Evolutionary conservation across 495 filamentous ascomycete genomes (phyloP), one percentile per base, ranked within the genome.

Genomic region (Penicillium desertorum): DNA sequence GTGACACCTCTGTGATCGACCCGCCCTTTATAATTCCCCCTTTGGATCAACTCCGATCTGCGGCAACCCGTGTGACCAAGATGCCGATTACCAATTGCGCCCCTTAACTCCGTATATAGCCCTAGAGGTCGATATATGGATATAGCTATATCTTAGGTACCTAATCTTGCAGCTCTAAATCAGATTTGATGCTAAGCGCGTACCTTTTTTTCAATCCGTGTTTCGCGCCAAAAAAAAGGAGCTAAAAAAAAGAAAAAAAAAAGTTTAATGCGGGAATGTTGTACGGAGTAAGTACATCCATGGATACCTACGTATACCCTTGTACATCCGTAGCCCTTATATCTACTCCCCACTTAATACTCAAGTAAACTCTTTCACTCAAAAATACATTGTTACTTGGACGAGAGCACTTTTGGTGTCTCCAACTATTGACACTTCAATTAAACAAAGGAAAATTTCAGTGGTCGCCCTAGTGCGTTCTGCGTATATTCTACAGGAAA

Each of bases 401-500:
- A 50, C 30, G 32, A 27, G 14, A 37, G n/a, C n/a, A 37, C 45
- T 54, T 11, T 22, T 3, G 16, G 43, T 32, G 16, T 44, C 51
- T 49, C 44, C 17, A 44, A 36, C 27, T 39, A 55, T 46, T 14
- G 29, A 53, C 48, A 54, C 46, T 52, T 46, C 44, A 59, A 65
- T 52, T 58, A 16, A 51, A 59, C 56, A 65, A 65, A 63, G 58
- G 56, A 64, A 66, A 69, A 48, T 61, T 67, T 65, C 59, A 56
- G 56, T 52, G 56, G 41, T 42, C 56, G 64, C 64, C 62, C 62
- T 61, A 56, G 60, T 65, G 64, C 56, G 61, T 67, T 65, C 66
- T 67, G 62, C 60, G 64, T 62, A 67, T 69, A 69, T 65, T 69
- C 62, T 69, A 69, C 66, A 71, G 61, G 63, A 69, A 71, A 64